Evolutionary conservation across 768 basidiomycete species (phyloP).

Genomic region (Phallus indusiatus): DNA sequence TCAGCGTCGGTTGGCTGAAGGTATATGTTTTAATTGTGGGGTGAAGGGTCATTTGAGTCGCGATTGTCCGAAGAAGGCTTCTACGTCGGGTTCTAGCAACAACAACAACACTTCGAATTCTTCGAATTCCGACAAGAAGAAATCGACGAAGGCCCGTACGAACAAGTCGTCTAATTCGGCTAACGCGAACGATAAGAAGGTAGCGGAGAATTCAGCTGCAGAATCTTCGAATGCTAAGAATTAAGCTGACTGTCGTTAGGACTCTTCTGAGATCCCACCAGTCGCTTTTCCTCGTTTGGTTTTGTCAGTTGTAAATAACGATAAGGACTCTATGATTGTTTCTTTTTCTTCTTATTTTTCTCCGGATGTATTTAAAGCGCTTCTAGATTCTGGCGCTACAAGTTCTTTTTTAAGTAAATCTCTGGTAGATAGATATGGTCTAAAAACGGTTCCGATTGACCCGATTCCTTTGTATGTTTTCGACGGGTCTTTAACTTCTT

Average conservation of each 20-base stretch:
- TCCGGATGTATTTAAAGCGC: neutral
- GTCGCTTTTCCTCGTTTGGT: too few relatives aligned
- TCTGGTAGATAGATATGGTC: neutral
- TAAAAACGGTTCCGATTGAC: neutral
- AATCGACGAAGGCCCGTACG: too few relatives aligned
- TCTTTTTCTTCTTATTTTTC: neutral
- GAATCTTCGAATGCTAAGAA: too few relatives aligned
- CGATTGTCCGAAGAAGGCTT: neutral
- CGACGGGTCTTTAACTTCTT: neutral
- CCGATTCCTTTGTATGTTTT: neutral
- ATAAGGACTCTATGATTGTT: neutral
- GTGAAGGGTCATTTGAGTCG: neutral
- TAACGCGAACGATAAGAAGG: too few relatives aligned
- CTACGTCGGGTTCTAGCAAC: too few relatives aligned
- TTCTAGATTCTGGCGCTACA: neutral
- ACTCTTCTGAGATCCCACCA: too few relatives aligned
- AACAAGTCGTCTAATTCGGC: too few relatives aligned
- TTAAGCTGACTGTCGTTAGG: too few relatives aligned
- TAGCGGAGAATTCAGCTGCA: too few relatives aligned
- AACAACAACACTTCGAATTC: too few relatives aligned
- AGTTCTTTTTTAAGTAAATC: neutral
- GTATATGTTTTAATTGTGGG: neutral
- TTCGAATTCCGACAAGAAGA: too few relatives aligned
- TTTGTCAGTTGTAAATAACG: neutral
- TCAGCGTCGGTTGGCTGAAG: neutral